phyloP scores from a whole-genome alignment of 2,329 filamentous ascomycete species.

The Endoconidiophora laricicola region DNA sequence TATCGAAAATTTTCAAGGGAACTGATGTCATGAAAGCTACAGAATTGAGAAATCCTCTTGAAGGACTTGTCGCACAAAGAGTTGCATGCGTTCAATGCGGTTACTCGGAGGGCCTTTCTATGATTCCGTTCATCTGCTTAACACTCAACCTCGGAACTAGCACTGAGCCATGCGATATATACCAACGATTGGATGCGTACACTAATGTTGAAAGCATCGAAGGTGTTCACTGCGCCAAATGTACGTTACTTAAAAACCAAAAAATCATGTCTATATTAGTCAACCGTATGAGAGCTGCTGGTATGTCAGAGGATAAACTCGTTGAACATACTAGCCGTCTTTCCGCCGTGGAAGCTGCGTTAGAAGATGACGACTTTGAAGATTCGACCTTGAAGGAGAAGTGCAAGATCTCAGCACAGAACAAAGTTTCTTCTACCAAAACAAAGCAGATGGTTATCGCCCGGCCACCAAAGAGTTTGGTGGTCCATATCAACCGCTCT shows the following conservation, averaged over 20 bases:
- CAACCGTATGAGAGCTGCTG: conserved; percentile 6
- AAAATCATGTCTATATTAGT: conserved; percentile 31
- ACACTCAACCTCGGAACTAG: conserved; percentile 63
- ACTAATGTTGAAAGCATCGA: conserved; percentile 72
- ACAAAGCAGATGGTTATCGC: conserved; percentile 79
- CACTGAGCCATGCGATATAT: conserved; percentile 48
- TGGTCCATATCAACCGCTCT: conserved; percentile 80
- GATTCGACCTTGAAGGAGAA: conserved; percentile 46
- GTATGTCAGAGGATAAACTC: conserved; percentile 31
- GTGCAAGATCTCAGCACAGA: conserved; percentile 50
- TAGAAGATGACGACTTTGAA: conserved; percentile 67
- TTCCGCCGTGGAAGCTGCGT: conserved; percentile 46
- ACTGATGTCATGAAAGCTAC: conserved; percentile 24
- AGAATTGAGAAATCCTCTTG: conserved; percentile 54
- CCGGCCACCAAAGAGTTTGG: conserved; percentile 62
- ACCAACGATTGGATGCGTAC: conserved; percentile 69
- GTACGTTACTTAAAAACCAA: conserved; percentile 52
- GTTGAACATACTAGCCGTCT: conserved; percentile 39
- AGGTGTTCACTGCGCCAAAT: conserved; percentile 82
- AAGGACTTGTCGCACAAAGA: conserved; percentile 74
- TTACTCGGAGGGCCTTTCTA: conserved; percentile 69
- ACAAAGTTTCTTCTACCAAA: conserved; percentile 63
- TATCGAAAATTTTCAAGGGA: conserved; percentile 23
- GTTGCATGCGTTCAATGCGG: conserved; percentile 78
- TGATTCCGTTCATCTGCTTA: conserved; percentile 88